Evolutionary conservation across 441 rosid species (phyloP).

Genomic region (Euphorbia schlechtendalii): DNA sequence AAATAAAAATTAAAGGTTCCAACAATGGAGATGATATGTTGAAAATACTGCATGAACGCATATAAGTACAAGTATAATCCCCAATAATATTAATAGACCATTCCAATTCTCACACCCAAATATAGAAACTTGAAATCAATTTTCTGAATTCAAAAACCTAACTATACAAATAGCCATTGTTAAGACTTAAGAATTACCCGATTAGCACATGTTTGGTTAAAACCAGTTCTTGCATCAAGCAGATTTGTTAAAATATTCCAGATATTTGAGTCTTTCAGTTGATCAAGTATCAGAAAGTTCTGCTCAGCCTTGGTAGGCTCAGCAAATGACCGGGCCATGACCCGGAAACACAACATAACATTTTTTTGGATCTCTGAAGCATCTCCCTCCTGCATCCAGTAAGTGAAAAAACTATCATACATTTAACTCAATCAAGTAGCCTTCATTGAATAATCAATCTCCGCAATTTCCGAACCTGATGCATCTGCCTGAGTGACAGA

Average conservation of each 20-base stretch:
- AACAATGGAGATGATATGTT: too few species aligned
- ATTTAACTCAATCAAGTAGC: constrained; percentile 14
- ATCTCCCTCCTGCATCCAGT: constrained; percentile 66
- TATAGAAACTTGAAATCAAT: too few species aligned
- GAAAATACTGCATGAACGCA: too few species aligned
- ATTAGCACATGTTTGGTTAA: constrained; percentile 46
- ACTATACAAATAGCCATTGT: too few species aligned
- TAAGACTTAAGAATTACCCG: constrained; percentile 60
- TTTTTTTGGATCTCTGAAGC: constrained; percentile 83
- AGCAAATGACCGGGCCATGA: constrained; percentile 88
- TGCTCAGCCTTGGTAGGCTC: constrained; percentile 84
- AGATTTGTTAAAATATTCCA: constrained; percentile 80
- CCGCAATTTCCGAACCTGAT: constrained; percentile 54
- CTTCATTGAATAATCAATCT: constrained; percentile 15
- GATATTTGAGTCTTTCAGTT: constrained; percentile 84
- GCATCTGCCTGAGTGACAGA: constrained; percentile 70
- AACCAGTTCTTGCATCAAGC: constrained; percentile 72
- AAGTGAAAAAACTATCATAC: constrained; percentile 16
- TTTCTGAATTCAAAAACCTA: too few species aligned
- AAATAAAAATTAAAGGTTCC: background rate
- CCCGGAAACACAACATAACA: constrained; percentile 60
- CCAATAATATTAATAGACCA: background rate
- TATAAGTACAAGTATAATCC: background rate
- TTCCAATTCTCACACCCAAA: background rate
- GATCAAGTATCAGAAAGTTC: constrained; percentile 85